These are phyloP conservation scores for Schrenkiella parvula DNA, from an alignment of 345 rosid genomes.

Conservation along the genomic window DNA sequence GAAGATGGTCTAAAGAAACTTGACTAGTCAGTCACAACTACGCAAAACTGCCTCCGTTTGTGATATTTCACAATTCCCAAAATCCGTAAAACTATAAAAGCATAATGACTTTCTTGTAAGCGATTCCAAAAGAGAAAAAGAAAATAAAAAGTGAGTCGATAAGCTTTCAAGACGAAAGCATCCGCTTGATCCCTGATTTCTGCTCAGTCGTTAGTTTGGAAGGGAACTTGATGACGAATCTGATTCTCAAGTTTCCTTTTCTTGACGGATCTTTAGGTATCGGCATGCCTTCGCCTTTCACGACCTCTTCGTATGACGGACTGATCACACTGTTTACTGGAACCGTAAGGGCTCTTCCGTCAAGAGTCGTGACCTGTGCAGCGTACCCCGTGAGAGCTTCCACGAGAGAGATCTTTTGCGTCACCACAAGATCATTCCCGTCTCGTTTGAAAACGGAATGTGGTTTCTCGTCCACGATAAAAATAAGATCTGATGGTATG, in stretches of 20 bases:
- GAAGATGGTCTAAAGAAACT: not conserved
- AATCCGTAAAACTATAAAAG: no score
- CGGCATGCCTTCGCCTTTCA: constrained; percentile 94
- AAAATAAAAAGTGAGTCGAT: not conserved
- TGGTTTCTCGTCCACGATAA: constrained; percentile 86
- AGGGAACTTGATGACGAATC: constrained; percentile 80
- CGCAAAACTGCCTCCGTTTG: not conserved
- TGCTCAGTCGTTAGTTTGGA: constrained; percentile 62
- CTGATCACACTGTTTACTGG: constrained; percentile 50
- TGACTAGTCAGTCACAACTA: not conserved
- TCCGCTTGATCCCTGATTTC: constrained; percentile 58
- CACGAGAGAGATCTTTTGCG: constrained; percentile 63
- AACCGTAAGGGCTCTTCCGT: constrained; percentile 58
- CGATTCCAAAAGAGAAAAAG: not conserved
- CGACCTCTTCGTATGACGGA: constrained; percentile 76
- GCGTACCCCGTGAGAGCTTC: constrained; percentile 83
- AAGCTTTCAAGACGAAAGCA: constrained; percentile 35
- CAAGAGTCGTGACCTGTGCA: constrained; percentile 57
- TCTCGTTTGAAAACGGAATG: constrained; percentile 78
- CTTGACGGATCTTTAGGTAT: constrained; percentile 74
- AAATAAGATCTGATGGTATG: constrained; percentile 65
- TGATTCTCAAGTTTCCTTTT: constrained; percentile 77
- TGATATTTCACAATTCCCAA: not conserved
- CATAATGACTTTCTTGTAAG: not conserved
- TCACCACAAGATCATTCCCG: constrained; percentile 66